phyloP scores from a whole-genome alignment of 164 flowering plant genomes.

The Aristolochia californica region DNA sequence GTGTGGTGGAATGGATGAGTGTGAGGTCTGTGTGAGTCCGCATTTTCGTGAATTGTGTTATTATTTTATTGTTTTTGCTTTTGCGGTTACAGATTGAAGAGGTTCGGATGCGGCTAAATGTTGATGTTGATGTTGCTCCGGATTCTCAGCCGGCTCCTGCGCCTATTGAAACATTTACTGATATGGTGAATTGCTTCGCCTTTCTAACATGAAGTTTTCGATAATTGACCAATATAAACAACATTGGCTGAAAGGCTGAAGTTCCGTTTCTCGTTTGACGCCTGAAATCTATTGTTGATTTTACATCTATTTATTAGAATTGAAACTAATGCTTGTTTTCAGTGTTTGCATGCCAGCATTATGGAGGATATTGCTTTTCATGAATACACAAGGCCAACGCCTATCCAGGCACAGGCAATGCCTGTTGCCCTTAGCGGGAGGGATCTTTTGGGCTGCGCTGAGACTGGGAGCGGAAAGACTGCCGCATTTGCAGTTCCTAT shows the following conservation, averaged over 20 bases:
- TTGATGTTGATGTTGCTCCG: conserved; percentile 38
- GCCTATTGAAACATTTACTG: conserved; percentile 49
- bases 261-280: no score
- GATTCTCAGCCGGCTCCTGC: conserved; percentile 43
- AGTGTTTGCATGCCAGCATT: conserved; percentile 44
- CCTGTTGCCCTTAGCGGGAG: conserved; percentile 56
- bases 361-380: conserved; percentile 50
- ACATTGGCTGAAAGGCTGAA: no score
- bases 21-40: no score
- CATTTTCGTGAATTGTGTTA: neutral
- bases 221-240: no score
- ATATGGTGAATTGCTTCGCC: conserved; percentile 30
- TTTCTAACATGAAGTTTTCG: no score
- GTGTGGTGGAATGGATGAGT: no score
- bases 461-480: conserved; percentile 69
- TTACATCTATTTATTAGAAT: neutral
- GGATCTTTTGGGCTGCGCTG: conserved; percentile 59
- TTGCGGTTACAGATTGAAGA: conserved; percentile 36
- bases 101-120: conserved; percentile 44
- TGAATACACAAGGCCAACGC: conserved; percentile 48
- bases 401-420: conserved; percentile 61
- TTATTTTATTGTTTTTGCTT: neutral
- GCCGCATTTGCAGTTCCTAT: conserved; percentile 62
- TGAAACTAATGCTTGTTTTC: conserved; percentile 3
- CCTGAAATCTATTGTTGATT: neutral